Evolutionary conservation across 2,329 filamentous ascomycete species (phyloP), one percentile per base, ranked within the genome.

Genomic region (Diaporthe eres): DNA sequence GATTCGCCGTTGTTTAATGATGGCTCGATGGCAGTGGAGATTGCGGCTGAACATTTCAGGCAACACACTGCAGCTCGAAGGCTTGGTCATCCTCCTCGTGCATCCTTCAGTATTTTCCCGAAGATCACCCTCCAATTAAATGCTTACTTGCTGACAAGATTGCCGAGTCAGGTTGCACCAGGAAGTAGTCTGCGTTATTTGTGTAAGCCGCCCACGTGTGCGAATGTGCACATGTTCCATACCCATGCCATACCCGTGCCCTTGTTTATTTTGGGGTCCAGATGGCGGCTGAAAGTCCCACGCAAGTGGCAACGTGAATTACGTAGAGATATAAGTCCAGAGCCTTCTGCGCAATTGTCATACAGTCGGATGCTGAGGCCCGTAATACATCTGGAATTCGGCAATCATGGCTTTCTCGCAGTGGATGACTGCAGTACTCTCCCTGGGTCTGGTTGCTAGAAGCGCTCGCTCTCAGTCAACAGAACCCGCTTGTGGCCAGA

Each of bases 11-110:
- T 25, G 60, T 44, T 25, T 63, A n/a, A 63, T 63, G 39, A 63
- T 63, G 60, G n/a, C 37, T 42, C 9, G 58, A 42, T 25, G 37
- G 58, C n/a, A 63, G 60, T 44, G 60, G 60, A 63, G 39, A 63
- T 44, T 63, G 60, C 60, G 60, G 60, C 60, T 63, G 60, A 44
- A 42, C 22, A 60, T 31, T 63, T 47, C 58, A 63, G 60, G 60
- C 60, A 63, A 63, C 60, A 47, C 60, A 61, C n/a, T 25, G 31
- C 57, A 42, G 58, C 37, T 17, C 13, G 4, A 19, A 19, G 60
- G n/a, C n/a, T 25, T 63, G 10, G 60, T 3, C 25, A 58, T 44
- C 39, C 60, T 19, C 8, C 60, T 63, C 58, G 37, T 63, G 60
- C 60, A 63, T 63, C 60, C 60, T 63, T 44, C 60, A 2, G 1